A percentile compares a stretch with the other conserved stretches of the same genome.
Conservation (phyloP, 345 rosid species). For the Aquilaria sinensis region DNA sequence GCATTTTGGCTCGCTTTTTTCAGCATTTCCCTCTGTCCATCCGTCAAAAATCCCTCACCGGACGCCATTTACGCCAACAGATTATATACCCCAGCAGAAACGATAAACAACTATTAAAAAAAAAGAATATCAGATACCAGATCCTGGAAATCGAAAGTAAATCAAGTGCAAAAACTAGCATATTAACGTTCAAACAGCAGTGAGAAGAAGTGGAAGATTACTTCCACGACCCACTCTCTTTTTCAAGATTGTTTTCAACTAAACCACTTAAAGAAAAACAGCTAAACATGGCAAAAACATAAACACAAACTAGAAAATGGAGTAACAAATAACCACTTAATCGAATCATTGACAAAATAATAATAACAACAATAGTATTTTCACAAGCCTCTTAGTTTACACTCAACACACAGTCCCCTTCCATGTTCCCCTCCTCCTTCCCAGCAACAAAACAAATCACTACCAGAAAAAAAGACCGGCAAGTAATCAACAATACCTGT, state of each 20-base stretch:
- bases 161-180: not conserved
- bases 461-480: not conserved
- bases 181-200: not conserved
- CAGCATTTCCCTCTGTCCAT: constrained; percentile 72
- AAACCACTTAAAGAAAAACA: not conserved
- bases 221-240: no score
- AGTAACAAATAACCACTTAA: not conserved
- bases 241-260: no score
- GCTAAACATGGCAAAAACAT: not conserved
- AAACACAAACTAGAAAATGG: not conserved
- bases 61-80: constrained; percentile 57
- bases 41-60: constrained; percentile 69
- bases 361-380: not conserved
- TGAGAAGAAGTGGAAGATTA: not conserved
- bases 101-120: not conserved
- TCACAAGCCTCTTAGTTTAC: not conserved
- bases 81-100: constrained; percentile 7
- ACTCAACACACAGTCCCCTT: not conserved
- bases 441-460: constrained; percentile 14
- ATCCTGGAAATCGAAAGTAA: not conserved
- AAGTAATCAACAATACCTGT: constrained; percentile 9
- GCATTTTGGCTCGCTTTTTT: constrained; percentile 63
- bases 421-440: constrained; percentile 2
- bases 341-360: not conserved
- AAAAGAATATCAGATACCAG: not conserved